phyloP scores from a whole-genome alignment of 2,329 filamentous ascomycete species.

The Domatiomyces catenatus region DNA sequence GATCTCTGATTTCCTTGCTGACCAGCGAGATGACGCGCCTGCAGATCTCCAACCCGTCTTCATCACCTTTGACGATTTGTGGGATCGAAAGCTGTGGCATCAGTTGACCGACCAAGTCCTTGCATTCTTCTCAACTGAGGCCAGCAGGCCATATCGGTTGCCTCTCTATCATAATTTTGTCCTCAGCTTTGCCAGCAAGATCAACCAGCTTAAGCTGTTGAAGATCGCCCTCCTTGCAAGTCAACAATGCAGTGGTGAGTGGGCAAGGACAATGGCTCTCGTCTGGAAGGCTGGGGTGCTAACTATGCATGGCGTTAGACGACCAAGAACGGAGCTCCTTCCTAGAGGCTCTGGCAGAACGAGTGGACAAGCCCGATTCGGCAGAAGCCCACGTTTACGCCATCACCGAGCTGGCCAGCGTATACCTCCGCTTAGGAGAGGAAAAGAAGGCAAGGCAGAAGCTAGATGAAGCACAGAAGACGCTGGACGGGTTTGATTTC shows the following conservation, averaged over 20 bases:
- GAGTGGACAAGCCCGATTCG: slow-evolving; percentile 80
- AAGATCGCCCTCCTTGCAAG: slow-evolving; percentile 76
- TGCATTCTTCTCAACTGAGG: slow-evolving; percentile 69
- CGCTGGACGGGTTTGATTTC: slow-evolving; percentile 81
- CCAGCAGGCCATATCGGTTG: slow-evolving; percentile 72
- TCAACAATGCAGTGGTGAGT: slow-evolving; percentile 60
- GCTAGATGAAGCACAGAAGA: slow-evolving; percentile 70
- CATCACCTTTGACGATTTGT: slow-evolving; percentile 85
- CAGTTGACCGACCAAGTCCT: slow-evolving; percentile 84
- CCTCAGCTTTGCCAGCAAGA: slow-evolving; percentile 91
- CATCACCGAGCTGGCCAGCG: slow-evolving; percentile 72
- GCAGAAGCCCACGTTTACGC: slow-evolving; percentile 95
- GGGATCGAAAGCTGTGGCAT: slow-evolving; percentile 99
- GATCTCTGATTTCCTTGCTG: slow-evolving; percentile 80
- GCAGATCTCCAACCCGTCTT: slow-evolving; percentile 78
- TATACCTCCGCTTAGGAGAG: slow-evolving; percentile 67
- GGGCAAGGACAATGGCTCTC: background rate
- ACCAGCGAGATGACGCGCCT: slow-evolving; percentile 75
- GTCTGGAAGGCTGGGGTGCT: slow-evolving; percentile 9
- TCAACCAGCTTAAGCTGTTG: slow-evolving; percentile 97
- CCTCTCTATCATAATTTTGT: slow-evolving; percentile 89
- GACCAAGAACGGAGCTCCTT: slow-evolving; percentile 75
- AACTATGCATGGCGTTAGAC: slow-evolving; percentile 38
- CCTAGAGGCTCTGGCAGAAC: slow-evolving; percentile 65
- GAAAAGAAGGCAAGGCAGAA: slow-evolving; percentile 72